Evolutionary conservation across 2,329 filamentous ascomycete genomes (phyloP).

Genomic region (Dendryphion nanum): DNA sequence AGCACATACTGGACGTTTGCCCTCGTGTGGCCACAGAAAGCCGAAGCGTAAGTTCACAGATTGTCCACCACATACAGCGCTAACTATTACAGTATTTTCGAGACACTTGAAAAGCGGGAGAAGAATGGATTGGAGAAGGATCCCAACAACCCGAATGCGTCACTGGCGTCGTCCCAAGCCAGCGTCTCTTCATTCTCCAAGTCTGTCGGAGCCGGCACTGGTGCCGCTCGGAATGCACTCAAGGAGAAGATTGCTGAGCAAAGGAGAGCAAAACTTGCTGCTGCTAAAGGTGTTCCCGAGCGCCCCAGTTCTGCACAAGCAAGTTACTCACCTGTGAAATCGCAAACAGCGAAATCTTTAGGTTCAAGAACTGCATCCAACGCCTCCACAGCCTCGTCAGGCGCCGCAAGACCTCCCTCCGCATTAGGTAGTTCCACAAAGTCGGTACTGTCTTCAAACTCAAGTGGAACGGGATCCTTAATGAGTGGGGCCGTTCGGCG

Average conservation of each 20-base stretch:
- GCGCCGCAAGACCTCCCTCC: slow-evolving; percentile 35
- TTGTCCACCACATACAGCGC: slow-evolving; percentile 2
- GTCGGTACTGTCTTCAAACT: slow-evolving; percentile 26
- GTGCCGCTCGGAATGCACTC: slow-evolving; percentile 57
- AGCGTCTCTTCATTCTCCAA: slow-evolving; percentile 44
- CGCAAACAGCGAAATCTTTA: slow-evolving; percentile 34
- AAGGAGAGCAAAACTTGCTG: slow-evolving; percentile 58
- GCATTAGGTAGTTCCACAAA: slow-evolving; percentile 33
- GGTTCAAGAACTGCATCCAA: slow-evolving; percentile 26
- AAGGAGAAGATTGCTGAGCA: slow-evolving; percentile 83
- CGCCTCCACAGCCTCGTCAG: slow-evolving; percentile 27
- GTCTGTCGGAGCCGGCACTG: slow-evolving; percentile 48
- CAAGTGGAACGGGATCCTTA: slow-evolving; percentile 44
- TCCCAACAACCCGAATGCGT: slow-evolving; percentile 70
- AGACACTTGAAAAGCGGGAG: slow-evolving; percentile 72
- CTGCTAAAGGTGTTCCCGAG: slow-evolving; percentile 46
- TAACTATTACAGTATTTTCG: slow-evolving; percentile 64
- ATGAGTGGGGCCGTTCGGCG: slow-evolving; percentile 61
- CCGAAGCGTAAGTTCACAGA: slow-evolving; percentile 61
- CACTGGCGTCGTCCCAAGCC: slow-evolving; percentile 51
- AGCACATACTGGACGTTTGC: slow-evolving; percentile 84
- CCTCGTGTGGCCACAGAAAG: slow-evolving; percentile 72
- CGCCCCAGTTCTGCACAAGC: slow-evolving; percentile 60
- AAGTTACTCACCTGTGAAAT: slow-evolving; percentile 49
- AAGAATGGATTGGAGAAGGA: slow-evolving; percentile 81